These are phyloP conservation scores for Vickermania ingenoplastis DNA, from an alignment of 208 protist species.

Conservation along the genomic window DNA sequence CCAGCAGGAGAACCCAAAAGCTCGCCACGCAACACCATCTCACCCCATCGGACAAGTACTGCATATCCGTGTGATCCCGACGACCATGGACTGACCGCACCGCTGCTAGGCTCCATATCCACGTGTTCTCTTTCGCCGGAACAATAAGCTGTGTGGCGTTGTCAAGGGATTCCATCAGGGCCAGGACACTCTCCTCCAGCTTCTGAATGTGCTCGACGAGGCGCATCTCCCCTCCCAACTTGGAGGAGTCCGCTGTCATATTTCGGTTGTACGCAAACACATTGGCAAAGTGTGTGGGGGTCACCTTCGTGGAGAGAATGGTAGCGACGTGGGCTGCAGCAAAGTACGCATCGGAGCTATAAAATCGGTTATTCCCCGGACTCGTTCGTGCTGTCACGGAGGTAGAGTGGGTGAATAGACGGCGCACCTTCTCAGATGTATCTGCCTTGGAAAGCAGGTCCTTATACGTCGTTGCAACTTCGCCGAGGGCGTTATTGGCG, in stretches of 20 bases:
- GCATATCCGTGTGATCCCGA: neutral
- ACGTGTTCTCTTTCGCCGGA: neutral
- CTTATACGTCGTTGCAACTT: neutral
- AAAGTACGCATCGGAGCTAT: neutral
- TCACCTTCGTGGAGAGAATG: neutral
- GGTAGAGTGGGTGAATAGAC: neutral
- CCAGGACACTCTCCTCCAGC: neutral
- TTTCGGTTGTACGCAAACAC: neutral
- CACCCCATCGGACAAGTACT: neutral
- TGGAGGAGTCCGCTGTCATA: neutral
- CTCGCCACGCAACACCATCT: neutral
- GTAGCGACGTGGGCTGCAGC: neutral
- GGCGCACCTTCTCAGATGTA: neutral
- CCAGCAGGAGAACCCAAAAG: neutral
- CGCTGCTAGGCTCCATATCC: neutral
- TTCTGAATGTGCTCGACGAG: neutral
- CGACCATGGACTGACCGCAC: too few relatives aligned
- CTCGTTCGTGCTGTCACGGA: neutral
- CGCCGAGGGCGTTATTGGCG: neutral
- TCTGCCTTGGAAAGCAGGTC: neutral
- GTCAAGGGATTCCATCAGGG: neutral
- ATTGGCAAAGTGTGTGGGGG: conserved; percentile 1
- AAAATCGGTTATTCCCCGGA: too few relatives aligned
- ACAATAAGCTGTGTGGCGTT: neutral
- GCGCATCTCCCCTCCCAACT: neutral